phyloP scores from a whole-genome alignment of 495 filamentous ascomycete genomes.

The Daldinia grandis region DNA sequence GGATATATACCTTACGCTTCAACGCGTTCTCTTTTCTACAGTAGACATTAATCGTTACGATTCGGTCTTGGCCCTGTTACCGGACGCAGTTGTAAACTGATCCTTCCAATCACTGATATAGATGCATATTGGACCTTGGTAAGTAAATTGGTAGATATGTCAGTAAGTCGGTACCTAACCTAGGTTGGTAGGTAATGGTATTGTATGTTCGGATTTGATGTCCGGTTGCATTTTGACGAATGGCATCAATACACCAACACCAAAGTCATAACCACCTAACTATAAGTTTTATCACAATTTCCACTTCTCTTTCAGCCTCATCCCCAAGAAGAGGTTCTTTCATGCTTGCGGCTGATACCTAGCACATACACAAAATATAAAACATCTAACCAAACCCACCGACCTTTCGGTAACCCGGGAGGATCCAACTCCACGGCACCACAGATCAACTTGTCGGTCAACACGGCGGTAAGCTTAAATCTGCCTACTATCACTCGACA shows the following conservation, averaged over 20 bases:
- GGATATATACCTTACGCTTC: not conserved
- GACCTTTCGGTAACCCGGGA: constrained; percentile 33
- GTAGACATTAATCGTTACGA: not conserved
- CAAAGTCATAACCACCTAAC: not conserved
- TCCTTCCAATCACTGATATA: not conserved
- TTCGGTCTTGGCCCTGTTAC: constrained; percentile 8
- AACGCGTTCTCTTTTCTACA: not conserved
- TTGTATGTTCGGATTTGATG: not conserved
- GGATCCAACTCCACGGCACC: constrained; percentile 25
- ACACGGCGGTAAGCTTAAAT: constrained; percentile 42
- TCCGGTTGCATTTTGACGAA: not conserved
- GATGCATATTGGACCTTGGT: no score
- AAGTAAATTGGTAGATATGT: no score
- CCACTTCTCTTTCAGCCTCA: constrained; percentile 35
- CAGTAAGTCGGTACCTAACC: no score
- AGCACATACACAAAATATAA: constrained; percentile 14
- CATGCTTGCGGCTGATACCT: constrained; percentile 37
- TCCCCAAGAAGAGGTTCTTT: constrained; percentile 17
- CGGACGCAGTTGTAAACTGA: not conserved
- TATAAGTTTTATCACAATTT: not conserved
- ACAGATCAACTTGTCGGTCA: constrained; percentile 32
- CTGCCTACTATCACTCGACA: constrained; percentile 32
- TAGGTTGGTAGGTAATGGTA: not conserved
- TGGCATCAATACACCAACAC: not conserved
- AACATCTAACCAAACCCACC: constrained; percentile 18